These are phyloP conservation scores for Thalassiosira livingstoniorum DNA, from an alignment of 352 stramenopile species.

Conservation along the genomic window DNA sequence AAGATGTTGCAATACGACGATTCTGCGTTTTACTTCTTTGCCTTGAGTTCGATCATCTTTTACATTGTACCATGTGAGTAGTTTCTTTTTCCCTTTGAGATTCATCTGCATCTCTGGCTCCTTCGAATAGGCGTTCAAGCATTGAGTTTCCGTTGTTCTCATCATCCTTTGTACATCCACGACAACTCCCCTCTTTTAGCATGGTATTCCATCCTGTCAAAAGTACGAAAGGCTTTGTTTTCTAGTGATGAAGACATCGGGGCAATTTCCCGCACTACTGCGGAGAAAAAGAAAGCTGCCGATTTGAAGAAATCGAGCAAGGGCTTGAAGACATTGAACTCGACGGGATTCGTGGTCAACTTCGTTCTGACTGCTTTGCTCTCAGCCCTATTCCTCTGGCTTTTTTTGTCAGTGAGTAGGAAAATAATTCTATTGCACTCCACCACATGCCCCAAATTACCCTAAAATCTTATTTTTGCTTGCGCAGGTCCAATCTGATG, in stretches of 20 bases:
- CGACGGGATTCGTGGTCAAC: conserved; percentile 85
- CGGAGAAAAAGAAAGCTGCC: conserved; percentile 82
- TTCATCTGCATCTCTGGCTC: conserved; percentile 3
- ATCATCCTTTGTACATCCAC: too few species aligned
- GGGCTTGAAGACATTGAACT: conserved; percentile 82
- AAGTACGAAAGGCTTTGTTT: conserved; percentile 65
- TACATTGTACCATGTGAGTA: conserved; percentile 96
- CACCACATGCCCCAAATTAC: too few species aligned
- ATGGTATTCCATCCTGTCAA: conserved; percentile 80
- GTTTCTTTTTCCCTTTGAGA: conserved; percentile 6
- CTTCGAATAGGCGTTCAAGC: too few species aligned
- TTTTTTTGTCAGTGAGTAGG: conserved; percentile 89
- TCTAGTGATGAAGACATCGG: conserved; percentile 81
- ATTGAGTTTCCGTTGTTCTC: too few species aligned
- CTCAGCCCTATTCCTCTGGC: conserved; percentile 92
- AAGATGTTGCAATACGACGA: conserved; percentile 98
- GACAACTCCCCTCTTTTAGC: conserved; percentile 65
- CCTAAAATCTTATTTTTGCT: too few species aligned
- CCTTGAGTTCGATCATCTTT: conserved; percentile 94
- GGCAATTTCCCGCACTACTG: conserved; percentile 77
- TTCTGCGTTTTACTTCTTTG: conserved; percentile 99
- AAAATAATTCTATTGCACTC: too few species aligned
- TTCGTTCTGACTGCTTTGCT: conserved; percentile 89
- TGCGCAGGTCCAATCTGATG: conserved; percentile 95
- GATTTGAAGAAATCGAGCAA: conserved; percentile 81